Evolutionary conservation across 371 early-diverging fungal species (phyloP).

Genomic region (Mortierella sp.): DNA sequence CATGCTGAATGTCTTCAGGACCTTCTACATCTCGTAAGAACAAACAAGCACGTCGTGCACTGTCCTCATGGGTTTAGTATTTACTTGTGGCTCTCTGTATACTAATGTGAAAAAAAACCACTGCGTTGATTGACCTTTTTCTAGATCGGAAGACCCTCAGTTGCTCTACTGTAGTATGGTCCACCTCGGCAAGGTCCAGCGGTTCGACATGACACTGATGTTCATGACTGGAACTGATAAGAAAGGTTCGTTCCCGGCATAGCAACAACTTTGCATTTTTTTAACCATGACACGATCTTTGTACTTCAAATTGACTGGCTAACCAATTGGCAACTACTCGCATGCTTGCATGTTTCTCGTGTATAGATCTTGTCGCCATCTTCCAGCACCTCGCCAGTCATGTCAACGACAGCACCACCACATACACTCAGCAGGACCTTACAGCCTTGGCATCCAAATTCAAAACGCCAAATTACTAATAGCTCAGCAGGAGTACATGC

Average conservation of each 20-base stretch:
- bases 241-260: constrained; percentile 67
- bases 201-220: constrained; percentile 79
- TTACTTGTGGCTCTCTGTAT: no score
- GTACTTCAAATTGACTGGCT: not conserved
- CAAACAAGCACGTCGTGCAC: not conserved
- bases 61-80: no score
- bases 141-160: constrained; percentile 58
- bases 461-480: constrained; percentile 25
- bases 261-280: not conserved
- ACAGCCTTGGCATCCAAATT: constrained; percentile 36
- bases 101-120: not conserved
- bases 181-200: constrained; percentile 66
- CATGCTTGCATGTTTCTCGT: not conserved
- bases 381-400: constrained; percentile 33
- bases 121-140: not conserved
- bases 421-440: constrained; percentile 32
- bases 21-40: constrained; percentile 60
- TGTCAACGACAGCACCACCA: not conserved
- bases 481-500: not conserved
- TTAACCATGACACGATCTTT: not conserved
- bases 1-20: constrained; percentile 68
- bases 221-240: constrained; percentile 70
- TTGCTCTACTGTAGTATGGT: constrained; percentile 61
- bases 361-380: constrained; percentile 31
- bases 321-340: not conserved